These are phyloP conservation scores for Rhizophagus prolifer DNA, from an alignment of 192 early-diverging fungal genomes.

Conservation along the genomic window DNA sequence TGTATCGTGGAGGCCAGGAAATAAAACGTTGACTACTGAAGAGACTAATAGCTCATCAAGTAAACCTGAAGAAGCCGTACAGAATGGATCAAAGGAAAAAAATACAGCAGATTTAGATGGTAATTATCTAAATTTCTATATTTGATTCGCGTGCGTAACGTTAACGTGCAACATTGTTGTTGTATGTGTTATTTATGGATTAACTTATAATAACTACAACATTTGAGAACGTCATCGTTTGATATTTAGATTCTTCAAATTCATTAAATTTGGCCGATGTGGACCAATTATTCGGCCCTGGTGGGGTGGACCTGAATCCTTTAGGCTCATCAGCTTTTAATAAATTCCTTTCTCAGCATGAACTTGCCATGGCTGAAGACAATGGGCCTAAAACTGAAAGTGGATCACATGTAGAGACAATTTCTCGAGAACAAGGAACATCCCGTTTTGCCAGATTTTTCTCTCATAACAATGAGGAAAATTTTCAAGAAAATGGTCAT, in stretches of 20 bases:
- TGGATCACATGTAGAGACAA: background rate
- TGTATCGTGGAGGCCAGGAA: constrained; percentile 44
- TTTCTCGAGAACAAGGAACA: constrained; percentile 40
- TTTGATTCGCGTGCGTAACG: background rate
- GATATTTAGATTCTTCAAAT: background rate
- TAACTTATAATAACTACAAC: background rate
- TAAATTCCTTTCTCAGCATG: constrained; percentile 48
- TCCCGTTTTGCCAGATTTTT: constrained; percentile 64
- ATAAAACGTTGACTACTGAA: background rate
- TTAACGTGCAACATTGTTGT: background rate
- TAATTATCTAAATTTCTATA: background rate
- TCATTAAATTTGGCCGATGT: constrained; percentile 39
- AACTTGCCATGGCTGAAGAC: constrained; percentile 35
- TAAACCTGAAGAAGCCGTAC: background rate
- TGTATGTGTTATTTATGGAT: background rate
- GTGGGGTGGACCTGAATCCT: constrained; percentile 36
- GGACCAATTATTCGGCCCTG: constrained; percentile 47
- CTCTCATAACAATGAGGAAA: constrained; percentile 46
- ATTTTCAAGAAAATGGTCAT: constrained; percentile 18
- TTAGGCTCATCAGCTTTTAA: constrained; percentile 42
- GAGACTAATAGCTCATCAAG: background rate
- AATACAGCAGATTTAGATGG: constrained; percentile 9
- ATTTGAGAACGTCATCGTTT: background rate
- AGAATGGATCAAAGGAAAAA: constrained; percentile 29
- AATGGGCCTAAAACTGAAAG: constrained; percentile 4